Evolutionary conservation across 495 filamentous ascomycete genomes (phyloP), one percentile per base, ranked within the genome.

Genomic region (Penicillium salamii): DNA sequence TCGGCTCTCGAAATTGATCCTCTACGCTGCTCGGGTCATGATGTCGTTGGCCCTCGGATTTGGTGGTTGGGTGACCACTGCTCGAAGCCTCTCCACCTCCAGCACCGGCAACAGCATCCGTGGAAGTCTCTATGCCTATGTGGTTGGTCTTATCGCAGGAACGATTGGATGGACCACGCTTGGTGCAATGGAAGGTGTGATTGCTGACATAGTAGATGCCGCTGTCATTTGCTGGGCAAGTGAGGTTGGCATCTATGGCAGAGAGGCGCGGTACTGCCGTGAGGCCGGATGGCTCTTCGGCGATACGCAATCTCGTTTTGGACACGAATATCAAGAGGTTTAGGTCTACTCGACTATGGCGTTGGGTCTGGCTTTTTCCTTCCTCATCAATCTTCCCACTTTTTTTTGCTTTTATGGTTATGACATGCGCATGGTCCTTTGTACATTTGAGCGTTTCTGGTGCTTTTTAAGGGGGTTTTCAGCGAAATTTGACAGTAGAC

Each of bases 11-110:
- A 96, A 96, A 59, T 78, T 98, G 47, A 82, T 98, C 15, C 82
- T 98, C 11, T 87, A 95, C 54, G 91, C 93, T 15, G 90, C 89
- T 14, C 80, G 93, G 15, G 86, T 88, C 56, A 88, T 97, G 56
- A 95, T 95, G 79, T 88, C 90, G 6, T 79, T 88, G 31, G 87
- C 87, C 2, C 77, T 98, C 21, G 95, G 93, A 1, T 92, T 96
- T 61, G 92, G 88, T n/a, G 93, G 89, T 20, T 98, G 93, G 93
- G 90, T 97, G n/a, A 86, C 86, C 44, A 92, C 90, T 24, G 90
- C 93, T 14, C 81, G 86, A 38, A 82, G 84, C 63, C 69, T 95
- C 11, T 68, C 67, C 19, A 70, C 87, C 14, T 70, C 77, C 31
- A 77, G 76, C 23, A 52, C 67, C 15, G 70, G 76, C 32, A 80